Evolutionary conservation across 2,329 filamentous ascomycete species (phyloP), one percentile per base, ranked within the genome.

Genomic region (Niveomyces coronatus): DNA sequence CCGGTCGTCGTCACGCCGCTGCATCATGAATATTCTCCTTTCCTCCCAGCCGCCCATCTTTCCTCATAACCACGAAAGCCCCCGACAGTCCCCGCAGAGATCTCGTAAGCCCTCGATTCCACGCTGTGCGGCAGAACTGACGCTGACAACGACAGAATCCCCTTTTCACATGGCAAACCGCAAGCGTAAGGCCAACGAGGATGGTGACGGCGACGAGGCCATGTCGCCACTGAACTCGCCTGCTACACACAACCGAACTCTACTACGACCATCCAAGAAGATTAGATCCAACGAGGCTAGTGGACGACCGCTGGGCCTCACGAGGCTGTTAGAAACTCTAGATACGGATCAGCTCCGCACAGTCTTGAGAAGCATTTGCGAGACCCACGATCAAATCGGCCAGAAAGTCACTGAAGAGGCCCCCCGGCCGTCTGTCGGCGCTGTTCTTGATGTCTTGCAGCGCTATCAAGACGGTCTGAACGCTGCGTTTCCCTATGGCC

Each of bases 271-370:
- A 13, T 69, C 76, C 35, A 85, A 84, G 55, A 82, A 73, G 54
- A 56, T 65, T 30, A 66, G 76, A 51, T 65, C 67, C 11, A 71
- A 79, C 49, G 87, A 93, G 49, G 59, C 86, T 43, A 57, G 62
- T 32, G 74, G 73, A n/a, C 66, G 72, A 18, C 70, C 70, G 14
- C 61, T 78, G 29, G 52, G 65, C 3, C 63, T 77, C 7, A 67
- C 71, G 41, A 81, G 91, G 53, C 74, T 98, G n/a, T 78, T 98
- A 45, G 89, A 98, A 63, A 96, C 91, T 0, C 76, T 98, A 31
- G 85, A 93, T 53, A 81, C 80, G 43, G 75, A 84, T 43, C 85
- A 93, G 48, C 73, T 98, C 53, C 80, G 89, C 49, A 78, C 76
- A 24, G 79, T 95, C 2, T 72, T 98, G n/a, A 85, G 88, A 57